Percentiles rank a stretch among this genome's conserved stretches.
These are phyloP conservation scores for Solanum rostratum DNA, from an alignment of 257 asterid genomes.

Conservation along the genomic window DNA sequence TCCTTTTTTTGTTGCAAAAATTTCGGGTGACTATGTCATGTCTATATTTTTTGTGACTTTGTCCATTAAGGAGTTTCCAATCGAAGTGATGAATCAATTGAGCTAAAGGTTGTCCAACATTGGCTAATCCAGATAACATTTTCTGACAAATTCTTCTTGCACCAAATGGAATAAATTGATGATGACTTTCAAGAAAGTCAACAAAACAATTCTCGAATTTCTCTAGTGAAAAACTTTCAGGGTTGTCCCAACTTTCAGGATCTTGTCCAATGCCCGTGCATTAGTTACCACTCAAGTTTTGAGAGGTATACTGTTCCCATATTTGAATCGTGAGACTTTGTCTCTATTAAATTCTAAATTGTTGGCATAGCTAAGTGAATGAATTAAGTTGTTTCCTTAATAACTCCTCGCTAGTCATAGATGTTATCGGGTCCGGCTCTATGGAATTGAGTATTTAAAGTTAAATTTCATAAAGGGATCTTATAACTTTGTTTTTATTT, in stretches of 20 bases:
- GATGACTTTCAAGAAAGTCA: constrained; percentile 6
- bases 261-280: constrained; percentile 18
- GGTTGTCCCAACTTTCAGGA: constrained; percentile 5
- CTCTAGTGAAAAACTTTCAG: constrained; percentile 7
- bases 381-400: too few relatives aligned
- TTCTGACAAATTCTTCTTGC: constrained; percentile 9
- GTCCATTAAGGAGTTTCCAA: constrained; percentile 7
- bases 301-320: background rate
- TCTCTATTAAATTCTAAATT: too few relatives aligned
- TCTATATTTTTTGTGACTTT: background rate
- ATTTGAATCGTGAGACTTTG: too few relatives aligned
- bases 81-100: constrained; percentile 1
- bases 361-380: too few relatives aligned
- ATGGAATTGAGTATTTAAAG: too few relatives aligned
- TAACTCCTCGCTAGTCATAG: too few relatives aligned
- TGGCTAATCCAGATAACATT: background rate
- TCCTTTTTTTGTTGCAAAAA: background rate
- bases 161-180: constrained; percentile 13
- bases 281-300: constrained; percentile 6
- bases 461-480: too few relatives aligned
- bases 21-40: background rate
- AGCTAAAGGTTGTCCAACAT: constrained; percentile 7
- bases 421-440: too few relatives aligned
- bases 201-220: constrained; percentile 2
- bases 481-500: too few relatives aligned